Percentiles rank a stretch among this genome's conserved stretches.
Conservation (phyloP, 768 basidiomycete species). For the Rhodosporidiobolus odoratus region DNA sequence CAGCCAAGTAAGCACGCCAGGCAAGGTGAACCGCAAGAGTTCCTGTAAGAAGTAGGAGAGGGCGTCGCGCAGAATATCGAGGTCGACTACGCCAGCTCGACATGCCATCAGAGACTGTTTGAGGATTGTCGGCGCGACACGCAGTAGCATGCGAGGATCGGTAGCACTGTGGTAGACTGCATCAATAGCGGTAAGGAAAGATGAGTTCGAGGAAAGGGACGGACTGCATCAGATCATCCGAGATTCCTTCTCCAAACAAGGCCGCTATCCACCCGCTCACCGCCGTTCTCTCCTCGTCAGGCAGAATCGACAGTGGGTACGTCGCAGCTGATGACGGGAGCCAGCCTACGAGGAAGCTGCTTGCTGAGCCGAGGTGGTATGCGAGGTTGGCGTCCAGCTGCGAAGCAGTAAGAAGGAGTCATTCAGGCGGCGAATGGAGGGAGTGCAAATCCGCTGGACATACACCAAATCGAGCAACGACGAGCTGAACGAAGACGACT, state of each 20-base stretch:
- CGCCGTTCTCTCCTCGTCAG: slow-evolving; percentile 7
- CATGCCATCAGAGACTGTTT: slow-evolving; percentile 47
- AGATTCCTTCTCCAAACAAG: slow-evolving; percentile 41
- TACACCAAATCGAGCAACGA: slow-evolving; percentile 20
- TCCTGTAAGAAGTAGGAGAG: slow-evolving; percentile 50
- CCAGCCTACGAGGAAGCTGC: slow-evolving; percentile 23
- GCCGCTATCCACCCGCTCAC: slow-evolving; percentile 37
- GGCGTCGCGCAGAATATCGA: slow-evolving; percentile 47
- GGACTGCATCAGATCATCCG: slow-evolving; percentile 40
- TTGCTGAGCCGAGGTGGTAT: slow-evolving; percentile 25
- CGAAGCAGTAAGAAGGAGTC: neutral
- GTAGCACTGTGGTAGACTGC: slow-evolving; percentile 42
- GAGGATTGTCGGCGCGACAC: slow-evolving; percentile 46
- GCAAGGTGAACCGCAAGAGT: slow-evolving; percentile 48
- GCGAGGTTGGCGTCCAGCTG: slow-evolving; percentile 24
- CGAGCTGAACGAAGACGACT: slow-evolving; percentile 24
- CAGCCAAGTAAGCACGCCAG: slow-evolving; percentile 47
- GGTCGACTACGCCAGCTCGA: slow-evolving; percentile 45
- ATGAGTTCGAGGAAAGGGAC: neutral
- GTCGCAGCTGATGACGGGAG: slow-evolving; percentile 8
- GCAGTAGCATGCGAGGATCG: slow-evolving; percentile 44
- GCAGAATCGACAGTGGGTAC: neutral
- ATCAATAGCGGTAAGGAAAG: neutral
- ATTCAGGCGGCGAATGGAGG: neutral
- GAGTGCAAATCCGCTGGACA: neutral